Base-by-base conservation (phyloP, 2,329 filamentous ascomycete genomes). In the Hypomyces perniciosus region DNA sequence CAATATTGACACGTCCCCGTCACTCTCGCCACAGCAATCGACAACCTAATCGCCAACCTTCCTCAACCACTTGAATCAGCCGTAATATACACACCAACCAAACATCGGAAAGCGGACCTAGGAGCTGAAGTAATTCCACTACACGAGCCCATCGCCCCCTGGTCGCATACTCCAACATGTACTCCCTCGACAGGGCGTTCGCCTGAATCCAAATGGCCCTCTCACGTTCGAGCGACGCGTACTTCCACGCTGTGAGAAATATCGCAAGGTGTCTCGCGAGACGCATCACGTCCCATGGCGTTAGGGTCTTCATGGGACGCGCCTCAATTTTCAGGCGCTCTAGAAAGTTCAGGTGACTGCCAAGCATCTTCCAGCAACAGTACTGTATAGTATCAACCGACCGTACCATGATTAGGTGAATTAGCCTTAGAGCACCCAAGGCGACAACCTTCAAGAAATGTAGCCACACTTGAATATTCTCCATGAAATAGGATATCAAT, bases 121-220 rank as follows among this genome's bases (percentile, higher is more conserved):
- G 20, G 20, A 20, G 20, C 20, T 20, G 20, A 20, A 20, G 20
- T 20, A 20, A 3, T 20, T 20, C 20, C 20, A 20, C 20, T 3
- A 20, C 20, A 20, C 20, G 20, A 20, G 20, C 20, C 20, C 20
- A 20, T 20, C 20, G 20, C 20, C 20, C 41, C 4, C 34, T 31
- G 13, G 44, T 47, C 10, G 56, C 34, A 26, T 57, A 34, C 29
- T 41, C 47, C 13, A 67, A 45, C 54, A 68, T 55, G 31, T 66
- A 60, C n/a, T 43, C 50, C 49, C 61, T 56, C n/a, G 66, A 66
- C 34, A 60, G 31, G 12, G 57, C 56, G 44, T 70, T 70, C 5
- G 60, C 66, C 34, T 53, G 44, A 8, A 61, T 26, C 68, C 67
- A 70, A 8, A 65, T 55, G 3, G 55, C 6, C 45, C 59, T 56